Percentiles rank a stretch among this genome's conserved stretches.
Conservation (phyloP, 768 basidiomycete genomes). For the Sarcodon sp. region DNA sequence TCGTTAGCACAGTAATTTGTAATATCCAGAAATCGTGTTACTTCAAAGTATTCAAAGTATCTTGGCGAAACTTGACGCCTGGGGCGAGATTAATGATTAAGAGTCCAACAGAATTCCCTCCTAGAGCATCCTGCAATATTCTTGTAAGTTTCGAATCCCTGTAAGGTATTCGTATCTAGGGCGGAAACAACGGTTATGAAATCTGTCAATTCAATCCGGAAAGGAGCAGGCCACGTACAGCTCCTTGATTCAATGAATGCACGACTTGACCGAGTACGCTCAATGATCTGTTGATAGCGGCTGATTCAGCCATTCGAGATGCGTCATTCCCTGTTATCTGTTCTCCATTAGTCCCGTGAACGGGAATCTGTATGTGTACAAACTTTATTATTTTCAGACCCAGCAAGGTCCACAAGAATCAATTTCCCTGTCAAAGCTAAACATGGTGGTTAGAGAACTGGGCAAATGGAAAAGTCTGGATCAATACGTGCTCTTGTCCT, state of each 20-base stretch:
- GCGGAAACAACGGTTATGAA: neutral
- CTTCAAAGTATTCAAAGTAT: constrained; percentile 90
- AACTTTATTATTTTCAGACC: constrained; percentile 85
- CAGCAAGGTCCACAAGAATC: constrained; percentile 81
- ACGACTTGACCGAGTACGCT: constrained; percentile 84
- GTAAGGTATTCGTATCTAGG: constrained; percentile 57
- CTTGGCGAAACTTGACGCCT: constrained; percentile 68
- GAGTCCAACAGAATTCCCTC: constrained; percentile 67
- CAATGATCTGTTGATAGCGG: constrained; percentile 84
- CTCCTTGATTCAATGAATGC: constrained; percentile 66
- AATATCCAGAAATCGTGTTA: constrained; percentile 18
- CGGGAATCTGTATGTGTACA: neutral
- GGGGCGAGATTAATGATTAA: constrained; percentile 85
- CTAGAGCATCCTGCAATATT: constrained; percentile 83
- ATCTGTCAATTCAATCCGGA: neutral
- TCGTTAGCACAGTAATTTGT: neutral
- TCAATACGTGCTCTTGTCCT: constrained; percentile 36
- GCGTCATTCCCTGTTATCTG: constrained; percentile 77
- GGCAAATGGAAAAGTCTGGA: neutral
- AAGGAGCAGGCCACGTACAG: constrained; percentile 24
- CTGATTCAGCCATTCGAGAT: constrained; percentile 77
- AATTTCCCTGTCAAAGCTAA: constrained; percentile 64
- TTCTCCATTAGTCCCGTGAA: neutral
- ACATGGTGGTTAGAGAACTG: neutral
- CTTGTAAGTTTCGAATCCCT: constrained; percentile 84